Base-by-base conservation (phyloP, 1,139 yeast genomes). In the Yamadazyma membranifaciens region DNA sequence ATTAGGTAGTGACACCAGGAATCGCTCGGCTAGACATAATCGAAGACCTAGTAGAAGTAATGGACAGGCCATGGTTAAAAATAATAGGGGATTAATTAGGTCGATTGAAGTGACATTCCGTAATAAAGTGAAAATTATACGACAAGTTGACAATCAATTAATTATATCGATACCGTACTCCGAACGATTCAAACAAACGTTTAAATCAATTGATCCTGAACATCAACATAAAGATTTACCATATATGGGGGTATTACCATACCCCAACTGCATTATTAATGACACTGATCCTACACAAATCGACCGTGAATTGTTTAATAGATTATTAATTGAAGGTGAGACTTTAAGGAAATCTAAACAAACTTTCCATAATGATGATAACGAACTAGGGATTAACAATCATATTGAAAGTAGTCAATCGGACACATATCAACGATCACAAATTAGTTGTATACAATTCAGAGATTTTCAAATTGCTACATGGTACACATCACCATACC, bases 401-500 rank as follows among this genome's bases (percentile, higher is more conserved):
- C 15, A 31, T 25, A n/a, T 20, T 17, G 37, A 37, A 6, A 6
- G 11, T 3, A 22, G 31, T 25, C 26, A 22, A 13, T 22, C 33
- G 10, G 27, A 22, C 11, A 16, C 42, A 3, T 50, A 50, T 35
- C 37, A 54, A 33, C 53, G 57, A 43, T 62, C 71, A 2, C 66
- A 66, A 41, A 66, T 72, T 24, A 68, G 73, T 32, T 67, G 71
- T 42, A 83, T 91, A 20, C 85, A 81, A 49, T 81, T 91, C 48
- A 78, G 89, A 29, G 76, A 76, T 39, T 79, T 63, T 56, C 91
- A 83, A 57, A 87, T 91, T 22, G 84, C 83, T 46, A 87, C 97
- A 0, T 88, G 98, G 96, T 89, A 87, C 59, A 79, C 87, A 3
- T 84, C 97, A 0, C 98, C 98, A 1, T 92, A 87, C 56, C 97